These are phyloP conservation scores for Bonia amplexicaulis DNA, from an alignment of 176 grass and related monocot species.

Conservation along the genomic window DNA sequence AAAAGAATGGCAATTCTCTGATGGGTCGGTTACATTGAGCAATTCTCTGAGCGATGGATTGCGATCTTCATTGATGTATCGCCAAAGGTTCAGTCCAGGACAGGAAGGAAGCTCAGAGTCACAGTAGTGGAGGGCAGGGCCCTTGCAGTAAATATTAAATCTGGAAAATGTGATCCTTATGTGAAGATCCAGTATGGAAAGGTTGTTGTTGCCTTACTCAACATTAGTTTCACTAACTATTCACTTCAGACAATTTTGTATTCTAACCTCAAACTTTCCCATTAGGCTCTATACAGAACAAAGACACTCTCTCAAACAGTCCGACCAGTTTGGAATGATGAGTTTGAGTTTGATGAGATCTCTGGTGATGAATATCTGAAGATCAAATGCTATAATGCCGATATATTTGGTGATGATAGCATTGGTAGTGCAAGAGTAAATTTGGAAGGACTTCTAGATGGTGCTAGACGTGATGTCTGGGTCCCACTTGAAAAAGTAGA, in stretches of 20 bases:
- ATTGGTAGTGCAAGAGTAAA: conserved; percentile 90
- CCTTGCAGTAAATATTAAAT: conserved; percentile 67
- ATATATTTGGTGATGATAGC: conserved; percentile 75
- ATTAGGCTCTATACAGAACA: conserved; percentile 77
- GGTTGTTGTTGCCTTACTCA: conserved; percentile 42
- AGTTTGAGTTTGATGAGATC: conserved; percentile 92
- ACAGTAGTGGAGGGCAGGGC: conserved; percentile 66
- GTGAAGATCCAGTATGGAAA: conserved; percentile 93
- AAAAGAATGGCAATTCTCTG: conserved; percentile 96
- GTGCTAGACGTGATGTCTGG: conserved; percentile 64
- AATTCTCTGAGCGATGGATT: conserved; percentile 34
- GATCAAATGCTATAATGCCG: conserved; percentile 77
- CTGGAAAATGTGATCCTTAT: conserved; percentile 85
- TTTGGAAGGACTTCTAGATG: conserved; percentile 74
- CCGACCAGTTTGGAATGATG: conserved; percentile 74
- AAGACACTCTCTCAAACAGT: conserved; percentile 55
- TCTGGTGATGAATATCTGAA: conserved; percentile 79
- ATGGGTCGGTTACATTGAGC: conserved; percentile 71
- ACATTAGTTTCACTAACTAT: conserved; percentile 8
- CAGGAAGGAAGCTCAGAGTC: conserved; percentile 80
- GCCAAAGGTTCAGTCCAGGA: conserved; percentile 46
- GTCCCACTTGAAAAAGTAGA: conserved; percentile 80
- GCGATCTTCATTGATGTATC: conserved; percentile 33
- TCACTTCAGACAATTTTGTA: not conserved
- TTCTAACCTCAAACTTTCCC: conserved; percentile 12